Percentiles rank a stretch among this genome's conserved stretches.
Evolutionary conservation across 2,329 filamentous ascomycete species (phyloP).

Genomic region (Metarhizium brunneum): DNA sequence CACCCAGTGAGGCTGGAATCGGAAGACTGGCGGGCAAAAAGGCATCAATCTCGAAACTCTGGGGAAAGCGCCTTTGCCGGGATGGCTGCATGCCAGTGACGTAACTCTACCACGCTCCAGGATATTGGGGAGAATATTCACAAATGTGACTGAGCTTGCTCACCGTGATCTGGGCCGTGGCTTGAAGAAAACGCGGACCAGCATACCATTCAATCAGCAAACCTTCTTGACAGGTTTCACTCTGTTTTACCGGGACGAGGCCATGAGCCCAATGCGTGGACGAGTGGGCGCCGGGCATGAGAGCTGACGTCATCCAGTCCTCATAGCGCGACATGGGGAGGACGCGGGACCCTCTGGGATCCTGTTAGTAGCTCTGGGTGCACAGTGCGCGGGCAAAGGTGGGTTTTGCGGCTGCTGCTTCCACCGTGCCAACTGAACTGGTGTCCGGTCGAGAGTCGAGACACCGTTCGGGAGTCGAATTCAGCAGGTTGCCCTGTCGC

Average conservation of each 20-base stretch:
- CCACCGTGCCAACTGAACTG: not conserved
- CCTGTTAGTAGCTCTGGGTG: not conserved
- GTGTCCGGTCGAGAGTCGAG: too few species aligned
- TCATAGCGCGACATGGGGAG: slow-evolving; percentile 1
- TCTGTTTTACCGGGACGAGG: not conserved
- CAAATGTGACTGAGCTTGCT: not conserved
- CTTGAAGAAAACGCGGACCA: too few species aligned
- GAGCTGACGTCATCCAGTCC: slow-evolving; percentile 3
- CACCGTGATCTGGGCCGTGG: too few species aligned
- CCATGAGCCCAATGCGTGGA: not conserved
- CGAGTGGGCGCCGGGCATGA: not conserved
- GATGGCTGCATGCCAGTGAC: not conserved
- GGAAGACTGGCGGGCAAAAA: too few species aligned
- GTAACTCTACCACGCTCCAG: not conserved
- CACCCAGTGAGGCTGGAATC: too few species aligned
- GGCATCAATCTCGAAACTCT: too few species aligned
- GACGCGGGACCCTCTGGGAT: not conserved
- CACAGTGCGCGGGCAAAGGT: not conserved
- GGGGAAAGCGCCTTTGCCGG: too few species aligned
- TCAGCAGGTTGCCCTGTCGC: too few species aligned
- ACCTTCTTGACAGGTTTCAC: too few species aligned
- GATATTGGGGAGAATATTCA: not conserved
- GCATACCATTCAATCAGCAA: not conserved
- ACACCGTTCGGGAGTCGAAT: too few species aligned
- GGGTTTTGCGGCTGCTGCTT: not conserved